These are phyloP conservation scores for Penicillium sp. DNA, from an alignment of 2,329 filamentous ascomycete species.

Conservation along the genomic window DNA sequence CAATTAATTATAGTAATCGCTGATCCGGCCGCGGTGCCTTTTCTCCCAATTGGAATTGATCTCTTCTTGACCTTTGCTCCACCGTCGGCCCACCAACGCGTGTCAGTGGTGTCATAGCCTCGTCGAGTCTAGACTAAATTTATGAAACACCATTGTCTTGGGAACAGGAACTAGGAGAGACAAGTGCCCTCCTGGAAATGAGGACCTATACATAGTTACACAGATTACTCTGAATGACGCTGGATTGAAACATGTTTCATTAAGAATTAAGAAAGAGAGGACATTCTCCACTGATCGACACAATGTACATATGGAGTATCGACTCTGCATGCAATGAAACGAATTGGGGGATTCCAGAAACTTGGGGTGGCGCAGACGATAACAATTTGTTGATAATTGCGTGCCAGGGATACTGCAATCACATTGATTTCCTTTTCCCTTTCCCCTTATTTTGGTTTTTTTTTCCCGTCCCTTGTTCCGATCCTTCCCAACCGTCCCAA, in stretches of 20 bases:
- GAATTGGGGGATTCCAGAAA: slow-evolving; percentile 15
- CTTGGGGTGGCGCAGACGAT: slow-evolving; percentile 10
- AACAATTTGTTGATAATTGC: background rate
- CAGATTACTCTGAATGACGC: background rate
- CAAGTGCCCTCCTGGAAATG: background rate
- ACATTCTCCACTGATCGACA: slow-evolving; percentile 22
- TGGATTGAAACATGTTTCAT: background rate
- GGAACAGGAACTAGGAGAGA: background rate
- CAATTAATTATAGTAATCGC: background rate
- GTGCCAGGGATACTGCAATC: background rate
- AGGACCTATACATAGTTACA: background rate
- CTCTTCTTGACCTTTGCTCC: slow-evolving; percentile 4
- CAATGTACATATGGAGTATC: slow-evolving; percentile 1
- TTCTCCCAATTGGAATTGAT: slow-evolving; percentile 18
- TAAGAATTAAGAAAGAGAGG: background rate
- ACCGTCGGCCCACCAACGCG: slow-evolving; percentile 32
- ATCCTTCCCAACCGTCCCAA: slow-evolving; percentile 1
- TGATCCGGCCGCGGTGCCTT: slow-evolving; percentile 8
- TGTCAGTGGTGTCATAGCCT: slow-evolving; percentile 33
- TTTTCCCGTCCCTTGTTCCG: background rate
- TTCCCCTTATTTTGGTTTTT: background rate
- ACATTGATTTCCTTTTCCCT: background rate
- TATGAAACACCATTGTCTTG: background rate
- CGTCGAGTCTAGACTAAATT: background rate
- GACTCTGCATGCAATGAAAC: slow-evolving; percentile 21